phyloP scores from a whole-genome alignment of 345 rosid species.

The Sonneratia alba region DNA sequence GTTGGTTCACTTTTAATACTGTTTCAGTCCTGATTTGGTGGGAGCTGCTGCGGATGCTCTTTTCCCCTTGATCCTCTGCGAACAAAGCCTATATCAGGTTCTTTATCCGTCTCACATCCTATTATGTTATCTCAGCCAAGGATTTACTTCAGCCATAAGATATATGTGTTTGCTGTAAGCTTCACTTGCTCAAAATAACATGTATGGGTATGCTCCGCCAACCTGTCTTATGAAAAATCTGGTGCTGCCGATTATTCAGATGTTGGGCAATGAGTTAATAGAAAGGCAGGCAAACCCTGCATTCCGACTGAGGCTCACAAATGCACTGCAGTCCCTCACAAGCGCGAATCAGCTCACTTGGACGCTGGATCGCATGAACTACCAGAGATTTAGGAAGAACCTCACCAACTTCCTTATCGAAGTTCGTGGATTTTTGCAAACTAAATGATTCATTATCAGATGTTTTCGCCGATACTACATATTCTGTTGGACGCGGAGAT shows the following conservation, averaged over 20 bases:
- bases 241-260: slow-evolving; percentile 29
- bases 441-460: slow-evolving; percentile 25
- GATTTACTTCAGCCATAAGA: not conserved
- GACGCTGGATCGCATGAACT: slow-evolving; percentile 71
- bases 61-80: slow-evolving; percentile 88
- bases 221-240: not conserved
- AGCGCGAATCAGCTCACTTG: slow-evolving; percentile 75
- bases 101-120: slow-evolving; percentile 2
- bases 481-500: not conserved
- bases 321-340: slow-evolving; percentile 64
- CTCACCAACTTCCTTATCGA: slow-evolving; percentile 68
- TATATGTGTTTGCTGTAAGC: not conserved
- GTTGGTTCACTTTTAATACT: slow-evolving; percentile 4
- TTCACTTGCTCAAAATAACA: no score
- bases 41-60: slow-evolving; percentile 93
- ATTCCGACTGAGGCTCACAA: slow-evolving; percentile 56
- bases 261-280: slow-evolving; percentile 64
- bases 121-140: not conserved
- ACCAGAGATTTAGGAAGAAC: slow-evolving; percentile 91
- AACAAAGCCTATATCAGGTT: slow-evolving; percentile 86
- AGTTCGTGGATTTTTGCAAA: slow-evolving; percentile 84
- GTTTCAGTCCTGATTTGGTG: slow-evolving; percentile 74
- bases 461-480: not conserved
- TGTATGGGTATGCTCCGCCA: not conserved
- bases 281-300: slow-evolving; percentile 57